A percentile compares a stretch with the other conserved stretches of the same genome.
These are phyloP conservation scores for Sisymbrium altissimum DNA, from an alignment of 345 rosid species.

Conservation along the genomic window DNA sequence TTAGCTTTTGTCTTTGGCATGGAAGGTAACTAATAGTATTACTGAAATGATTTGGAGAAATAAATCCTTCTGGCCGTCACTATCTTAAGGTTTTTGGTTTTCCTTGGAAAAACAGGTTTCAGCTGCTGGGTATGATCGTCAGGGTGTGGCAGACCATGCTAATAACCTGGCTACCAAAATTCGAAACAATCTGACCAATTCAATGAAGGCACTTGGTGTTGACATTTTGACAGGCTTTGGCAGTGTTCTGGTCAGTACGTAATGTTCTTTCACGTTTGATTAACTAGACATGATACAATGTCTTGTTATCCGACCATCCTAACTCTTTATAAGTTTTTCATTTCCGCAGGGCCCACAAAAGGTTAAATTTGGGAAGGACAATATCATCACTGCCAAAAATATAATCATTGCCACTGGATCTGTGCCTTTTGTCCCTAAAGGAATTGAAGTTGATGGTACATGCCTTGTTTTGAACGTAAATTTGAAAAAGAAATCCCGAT, in stretches of 20 bases:
- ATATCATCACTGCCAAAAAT: constrained; percentile 63
- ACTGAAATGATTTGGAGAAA: background rate
- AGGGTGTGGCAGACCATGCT: constrained; percentile 97
- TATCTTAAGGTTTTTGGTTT: background rate
- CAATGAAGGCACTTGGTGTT: constrained; percentile 92
- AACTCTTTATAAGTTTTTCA: background rate
- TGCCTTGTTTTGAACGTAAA: background rate
- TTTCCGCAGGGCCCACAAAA: constrained; percentile 78
- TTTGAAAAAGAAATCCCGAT: background rate
- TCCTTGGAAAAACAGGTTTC: constrained; percentile 54
- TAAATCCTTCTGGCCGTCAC: background rate
- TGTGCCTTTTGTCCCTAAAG: constrained; percentile 95
- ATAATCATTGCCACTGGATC: constrained; percentile 98
- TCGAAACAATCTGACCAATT: constrained; percentile 82
- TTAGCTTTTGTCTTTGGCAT: background rate
- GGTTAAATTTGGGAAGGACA: constrained; percentile 82
- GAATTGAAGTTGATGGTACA: constrained; percentile 98
- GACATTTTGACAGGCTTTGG: constrained; percentile 93
- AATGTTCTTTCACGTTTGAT: background rate
- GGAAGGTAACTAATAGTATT: background rate
- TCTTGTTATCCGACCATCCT: background rate
- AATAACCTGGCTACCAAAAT: constrained; percentile 89
- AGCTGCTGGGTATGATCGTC: constrained; percentile 91
- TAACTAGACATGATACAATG: background rate
- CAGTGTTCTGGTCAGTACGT: constrained; percentile 62